Evolutionary conservation across 2,329 filamentous ascomycete genomes (phyloP), one percentile per base, ranked within the genome.

Genomic region (Clarireedia hainanense): DNA sequence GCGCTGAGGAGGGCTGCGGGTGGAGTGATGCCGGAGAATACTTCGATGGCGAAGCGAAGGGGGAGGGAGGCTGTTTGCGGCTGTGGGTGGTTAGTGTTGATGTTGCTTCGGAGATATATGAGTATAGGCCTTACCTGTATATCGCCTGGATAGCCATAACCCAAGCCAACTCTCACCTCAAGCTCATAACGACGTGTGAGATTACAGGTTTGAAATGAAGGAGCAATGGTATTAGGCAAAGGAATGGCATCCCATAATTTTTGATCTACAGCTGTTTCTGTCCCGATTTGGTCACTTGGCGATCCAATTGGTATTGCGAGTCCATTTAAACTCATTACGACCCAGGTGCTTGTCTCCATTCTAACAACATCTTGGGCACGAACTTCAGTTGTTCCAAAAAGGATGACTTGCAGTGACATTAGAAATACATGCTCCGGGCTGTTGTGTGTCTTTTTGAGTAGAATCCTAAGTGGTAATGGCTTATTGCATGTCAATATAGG

Each of bases 401-500:
- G 76, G 55, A 89, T 84, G 59, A 97, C 83, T 65, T 96, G 88
- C 5, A 97, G 73, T 36, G 86, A 87, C 37, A 86, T 83, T 12
- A 99, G 74, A 64, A 85, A 89, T 1, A 96, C 77, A 26, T 82
- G 80, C 55, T 90, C 89, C 0, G 76, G 75, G 49, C 82, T 83
- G 17, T 85, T 77, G 54, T 80, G 85, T 23, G 91, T 74, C 68
- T 90, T 95, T 65, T 86, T 90, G 40, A 91, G 78, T 14, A 96
- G 75, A 7, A 99, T 74, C 1, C 90, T 81, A 3, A 97, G 75
- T 0, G 92, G 92, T 6, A 97, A 65, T 5, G 90, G 84, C 62
- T 91, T 81, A 69, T 95, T 95, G 73, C 91, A 95, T 0, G 91
- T 96, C 50, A 97, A 74, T 46, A 96, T 88, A 3, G 89, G 80